These are phyloP conservation scores for Lactifluus subvellereus DNA, from an alignment of 768 basidiomycete species.

Conservation along the genomic window DNA sequence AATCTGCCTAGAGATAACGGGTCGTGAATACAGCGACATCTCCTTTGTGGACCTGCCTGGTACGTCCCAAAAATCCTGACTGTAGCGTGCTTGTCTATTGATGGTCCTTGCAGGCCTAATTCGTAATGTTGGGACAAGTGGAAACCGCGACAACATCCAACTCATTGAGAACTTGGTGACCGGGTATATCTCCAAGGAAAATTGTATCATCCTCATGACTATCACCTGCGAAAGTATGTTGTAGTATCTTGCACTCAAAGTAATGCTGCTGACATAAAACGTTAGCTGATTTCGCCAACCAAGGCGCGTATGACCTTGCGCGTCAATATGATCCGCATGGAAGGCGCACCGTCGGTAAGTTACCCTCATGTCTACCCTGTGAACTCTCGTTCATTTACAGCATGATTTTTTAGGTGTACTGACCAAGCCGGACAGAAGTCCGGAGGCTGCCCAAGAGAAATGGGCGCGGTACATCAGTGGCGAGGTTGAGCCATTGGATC, in stretches of 20 bases:
- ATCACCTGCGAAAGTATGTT: conserved; percentile 29
- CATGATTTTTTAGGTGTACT: conserved; percentile 27
- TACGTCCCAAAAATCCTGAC: neutral
- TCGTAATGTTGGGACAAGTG: conserved; percentile 24
- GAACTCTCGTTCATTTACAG: conserved; percentile 6
- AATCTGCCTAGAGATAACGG: conserved; percentile 28
- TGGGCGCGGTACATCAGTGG: conserved; percentile 23
- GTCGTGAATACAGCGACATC: conserved; percentile 28
- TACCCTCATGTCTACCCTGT: neutral
- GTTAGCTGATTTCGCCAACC: conserved; percentile 32
- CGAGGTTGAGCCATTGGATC: neutral
- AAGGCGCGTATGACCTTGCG: conserved; percentile 29
- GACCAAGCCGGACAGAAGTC: conserved; percentile 32
- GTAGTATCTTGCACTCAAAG: neutral
- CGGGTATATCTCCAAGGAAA: conserved; percentile 23
- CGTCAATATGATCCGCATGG: conserved; percentile 25
- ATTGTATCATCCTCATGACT: conserved; percentile 28
- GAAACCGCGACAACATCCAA: conserved; percentile 23
- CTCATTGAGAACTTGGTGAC: conserved; percentile 25
- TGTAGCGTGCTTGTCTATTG: neutral
- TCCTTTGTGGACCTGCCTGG: conserved; percentile 31
- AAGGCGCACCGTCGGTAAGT: conserved; percentile 27
- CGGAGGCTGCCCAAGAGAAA: conserved; percentile 17
- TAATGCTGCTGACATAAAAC: neutral
- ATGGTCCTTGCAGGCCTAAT: conserved; percentile 24